Base-by-base conservation (phyloP, 805 yeast genomes). In the Huiozyma sinensis region DNA sequence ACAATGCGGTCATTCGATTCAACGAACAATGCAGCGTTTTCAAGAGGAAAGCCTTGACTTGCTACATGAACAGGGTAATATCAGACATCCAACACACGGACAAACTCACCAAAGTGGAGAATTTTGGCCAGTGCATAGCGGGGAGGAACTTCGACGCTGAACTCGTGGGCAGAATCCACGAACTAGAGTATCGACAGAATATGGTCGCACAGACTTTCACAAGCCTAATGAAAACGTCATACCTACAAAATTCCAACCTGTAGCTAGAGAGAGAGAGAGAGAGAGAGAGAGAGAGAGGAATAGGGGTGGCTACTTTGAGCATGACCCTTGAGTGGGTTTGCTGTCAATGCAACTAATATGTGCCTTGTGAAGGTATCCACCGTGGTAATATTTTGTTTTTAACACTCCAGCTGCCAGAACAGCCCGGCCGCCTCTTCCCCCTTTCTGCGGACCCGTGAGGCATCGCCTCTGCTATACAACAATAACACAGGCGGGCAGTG, bases 181-280 rank as follows among this genome's bases (percentile, higher is more conserved):
- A 55, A 40, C 42, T 59, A 32, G 58, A 57, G 42, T 48, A 51
- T 36, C 46, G 54, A 24, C 61, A 59, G 39, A 45, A 36, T 5
- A 27, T 38, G n/a, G 46, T 47, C 4, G 37, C 45, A 6, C 40
- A 44, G n/a, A 38, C 38, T 6, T 45, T 29, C 38, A 42, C 33
- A 3, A 39, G 28, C 17, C 11, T 41, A 29, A 29, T 40, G 29
- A 33, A 35, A 9, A 36, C 33, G 9, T 9, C 33, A 8, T 8
- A 31, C 33, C 11, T 31, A 9, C n/a, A 31, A 31, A 8, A 31
- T 9, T 31, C 33, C 9, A 8, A 9, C 9, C 33, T 31, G 33
- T 11, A 31, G n/a, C 33, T 31, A 11, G n/a, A 2, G n/a, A 31
- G 33, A 31, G 33, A 31, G 3, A 31, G 3, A 9, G 11, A 31